A percentile compares a stretch with the other conserved stretches of the same genome.
Evolutionary conservation across 345 rosid species (phyloP).

Genomic region (Hevea brasiliensis): DNA sequence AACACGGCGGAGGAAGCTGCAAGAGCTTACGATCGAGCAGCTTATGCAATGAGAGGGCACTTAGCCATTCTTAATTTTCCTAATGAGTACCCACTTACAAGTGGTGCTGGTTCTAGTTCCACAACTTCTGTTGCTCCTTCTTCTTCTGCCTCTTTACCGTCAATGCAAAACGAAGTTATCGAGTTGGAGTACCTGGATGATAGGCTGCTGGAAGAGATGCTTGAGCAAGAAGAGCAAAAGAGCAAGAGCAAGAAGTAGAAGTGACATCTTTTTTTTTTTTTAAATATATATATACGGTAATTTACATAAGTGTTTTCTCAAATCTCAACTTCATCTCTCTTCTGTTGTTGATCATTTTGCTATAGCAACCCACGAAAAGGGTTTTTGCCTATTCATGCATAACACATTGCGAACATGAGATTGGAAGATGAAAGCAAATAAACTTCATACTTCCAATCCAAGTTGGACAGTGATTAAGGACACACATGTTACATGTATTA

Average conservation of each 20-base stretch:
- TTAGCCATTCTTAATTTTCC: slow-evolving; percentile 78
- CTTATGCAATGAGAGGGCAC: slow-evolving; percentile 82
- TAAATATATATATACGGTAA: not conserved
- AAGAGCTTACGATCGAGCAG: slow-evolving; percentile 82
- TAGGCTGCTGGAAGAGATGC: slow-evolving; percentile 73
- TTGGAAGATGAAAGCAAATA: no score
- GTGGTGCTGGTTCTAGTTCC: slow-evolving; percentile 27
- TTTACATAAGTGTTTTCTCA: not conserved
- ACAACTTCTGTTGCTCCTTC: slow-evolving; percentile 1
- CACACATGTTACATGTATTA: no score
- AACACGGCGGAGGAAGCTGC: slow-evolving; percentile 90
- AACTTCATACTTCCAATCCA: no score
- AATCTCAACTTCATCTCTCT: not conserved
- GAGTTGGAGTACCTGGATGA: slow-evolving; percentile 83
- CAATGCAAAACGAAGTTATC: slow-evolving; percentile 49
- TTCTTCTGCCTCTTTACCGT: slow-evolving; percentile 35
- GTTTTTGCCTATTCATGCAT: not conserved
- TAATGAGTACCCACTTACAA: slow-evolving; percentile 52
- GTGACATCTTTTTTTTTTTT: no score
- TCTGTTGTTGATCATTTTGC: not conserved
- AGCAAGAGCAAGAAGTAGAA: slow-evolving; percentile 20
- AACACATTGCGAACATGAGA: no score
- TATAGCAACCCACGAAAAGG: not conserved
- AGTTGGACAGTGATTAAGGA: no score
- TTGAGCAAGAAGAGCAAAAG: slow-evolving; percentile 56